Evolutionary conservation across 2,329 filamentous ascomycete species (phyloP).

Genomic region (Aspergillus sp.): DNA sequence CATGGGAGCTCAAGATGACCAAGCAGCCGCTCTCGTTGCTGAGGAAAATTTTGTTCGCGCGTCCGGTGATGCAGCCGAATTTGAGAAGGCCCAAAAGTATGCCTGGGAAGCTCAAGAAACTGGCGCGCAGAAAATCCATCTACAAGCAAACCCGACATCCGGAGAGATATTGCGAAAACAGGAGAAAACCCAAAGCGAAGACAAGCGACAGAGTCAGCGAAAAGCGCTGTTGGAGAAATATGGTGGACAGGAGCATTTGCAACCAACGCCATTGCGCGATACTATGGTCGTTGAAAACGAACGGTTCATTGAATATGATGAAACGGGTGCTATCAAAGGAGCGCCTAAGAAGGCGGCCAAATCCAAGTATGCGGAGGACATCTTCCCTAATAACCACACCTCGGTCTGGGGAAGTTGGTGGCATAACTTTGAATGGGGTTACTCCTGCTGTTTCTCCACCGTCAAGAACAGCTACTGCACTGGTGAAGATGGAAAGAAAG

Average conservation of each 20-base stretch:
- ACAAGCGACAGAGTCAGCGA: constrained; percentile 65
- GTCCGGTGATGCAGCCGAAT: constrained; percentile 88
- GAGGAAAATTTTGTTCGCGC: constrained; percentile 90
- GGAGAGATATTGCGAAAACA: constrained; percentile 82
- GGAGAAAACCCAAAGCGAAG: constrained; percentile 70
- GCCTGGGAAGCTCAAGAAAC: constrained; percentile 95
- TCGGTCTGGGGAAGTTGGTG: constrained; percentile 98
- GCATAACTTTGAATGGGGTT: constrained; percentile 93
- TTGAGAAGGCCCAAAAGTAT: constrained; percentile 83
- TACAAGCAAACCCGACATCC: constrained; percentile 95
- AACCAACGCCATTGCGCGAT: constrained; percentile 63
- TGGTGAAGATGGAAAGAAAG: constrained; percentile 79
- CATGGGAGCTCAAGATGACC: constrained; percentile 75
- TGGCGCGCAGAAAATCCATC: constrained; percentile 75
- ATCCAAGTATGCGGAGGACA: constrained; percentile 89
- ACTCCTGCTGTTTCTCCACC: constrained; percentile 88
- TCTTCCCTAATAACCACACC: constrained; percentile 86
- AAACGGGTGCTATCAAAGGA: constrained; percentile 86
- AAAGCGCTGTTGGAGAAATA: constrained; percentile 79
- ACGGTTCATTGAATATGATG: constrained; percentile 90
- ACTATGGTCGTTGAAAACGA: constrained; percentile 77
- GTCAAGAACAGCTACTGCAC: constrained; percentile 98
- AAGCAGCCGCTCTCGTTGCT: constrained; percentile 77
- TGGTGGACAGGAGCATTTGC: constrained; percentile 64
- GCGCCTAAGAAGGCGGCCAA: constrained; percentile 71